phyloP scores from a whole-genome alignment of 2,329 filamentous ascomycete genomes.

The Exophiala aquamarina region DNA sequence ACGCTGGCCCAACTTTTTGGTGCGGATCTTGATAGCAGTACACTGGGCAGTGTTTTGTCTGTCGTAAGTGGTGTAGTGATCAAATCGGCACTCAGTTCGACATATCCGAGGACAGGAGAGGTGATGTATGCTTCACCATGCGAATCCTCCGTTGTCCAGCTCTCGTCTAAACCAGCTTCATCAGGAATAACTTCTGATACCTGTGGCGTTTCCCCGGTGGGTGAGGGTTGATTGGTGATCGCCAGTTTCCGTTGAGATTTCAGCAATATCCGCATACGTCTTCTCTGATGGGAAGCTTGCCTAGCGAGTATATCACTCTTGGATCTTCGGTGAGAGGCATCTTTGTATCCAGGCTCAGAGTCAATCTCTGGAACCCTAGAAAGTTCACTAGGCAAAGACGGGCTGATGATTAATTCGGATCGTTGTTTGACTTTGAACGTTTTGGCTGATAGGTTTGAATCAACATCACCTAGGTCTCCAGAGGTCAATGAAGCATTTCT shows the following conservation, averaged over 20 bases:
- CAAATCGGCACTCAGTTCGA: constrained; percentile 27
- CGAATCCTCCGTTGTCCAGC: constrained; percentile 21
- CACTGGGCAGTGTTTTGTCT: constrained; percentile 4
- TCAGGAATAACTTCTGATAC: not conserved
- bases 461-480: constrained; percentile 25
- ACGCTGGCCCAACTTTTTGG: constrained; percentile 26
- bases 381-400: constrained; percentile 2
- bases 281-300: constrained; percentile 18
- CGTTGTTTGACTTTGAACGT: constrained; percentile 19
- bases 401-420: constrained; percentile 13
- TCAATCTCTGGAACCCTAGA: not conserved
- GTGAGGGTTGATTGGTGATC: constrained; percentile 4
- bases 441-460: constrained; percentile 18
- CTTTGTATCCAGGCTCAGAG: not conserved
- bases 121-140: constrained; percentile 8
- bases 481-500: constrained; percentile 20
- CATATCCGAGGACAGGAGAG: constrained; percentile 23
- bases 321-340: constrained; percentile 13
- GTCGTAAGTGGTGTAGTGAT: constrained; percentile 13
- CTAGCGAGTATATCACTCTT: constrained; percentile 21
- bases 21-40: constrained; percentile 12
- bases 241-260: constrained; percentile 19
- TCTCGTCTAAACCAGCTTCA: constrained; percentile 5
- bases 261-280: constrained; percentile 20
- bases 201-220: not conserved